A percentile compares a stretch with the other conserved stretches of the same genome.
Evolutionary conservation across 2,329 filamentous ascomycete species (phyloP).

Genomic region (Sordariomycetes sp.): DNA sequence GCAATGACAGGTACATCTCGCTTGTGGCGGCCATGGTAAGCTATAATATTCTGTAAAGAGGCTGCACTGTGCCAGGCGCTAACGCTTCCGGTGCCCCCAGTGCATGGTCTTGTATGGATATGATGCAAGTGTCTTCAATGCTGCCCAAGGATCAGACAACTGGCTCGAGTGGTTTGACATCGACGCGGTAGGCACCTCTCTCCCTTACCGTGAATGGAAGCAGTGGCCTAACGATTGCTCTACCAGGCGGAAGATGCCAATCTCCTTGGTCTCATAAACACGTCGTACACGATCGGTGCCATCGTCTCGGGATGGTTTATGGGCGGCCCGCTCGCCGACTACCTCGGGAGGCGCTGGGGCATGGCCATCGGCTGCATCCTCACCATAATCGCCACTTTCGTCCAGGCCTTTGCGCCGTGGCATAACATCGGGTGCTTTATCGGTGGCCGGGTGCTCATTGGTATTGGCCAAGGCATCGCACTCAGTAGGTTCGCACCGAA

Average conservation of each 20-base stretch:
- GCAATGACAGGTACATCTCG: conserved; percentile 57
- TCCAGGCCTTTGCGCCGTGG: conserved; percentile 54
- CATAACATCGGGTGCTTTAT: conserved; percentile 56
- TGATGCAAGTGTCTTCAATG: conserved; percentile 65
- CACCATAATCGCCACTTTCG: conserved; percentile 57
- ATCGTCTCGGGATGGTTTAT: conserved; percentile 62
- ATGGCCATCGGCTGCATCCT: conserved; percentile 55
- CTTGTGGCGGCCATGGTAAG: conserved; percentile 58
- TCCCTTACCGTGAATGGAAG: not conserved
- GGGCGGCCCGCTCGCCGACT: conserved; percentile 52
- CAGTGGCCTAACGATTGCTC: not conserved
- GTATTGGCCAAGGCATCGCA: conserved; percentile 59
- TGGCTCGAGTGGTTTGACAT: conserved; percentile 56
- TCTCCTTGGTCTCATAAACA: conserved; percentile 45
- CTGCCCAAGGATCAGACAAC: conserved; percentile 55
- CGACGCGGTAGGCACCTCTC: conserved; percentile 17
- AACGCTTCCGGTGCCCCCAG: too few species aligned
- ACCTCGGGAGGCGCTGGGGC: conserved; percentile 49
- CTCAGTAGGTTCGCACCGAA: conserved; percentile 25
- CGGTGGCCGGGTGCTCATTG: conserved; percentile 57
- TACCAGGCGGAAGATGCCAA: conserved; percentile 28
- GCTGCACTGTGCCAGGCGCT: too few species aligned
- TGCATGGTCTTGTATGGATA: conserved; percentile 70
- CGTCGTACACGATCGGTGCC: conserved; percentile 59
- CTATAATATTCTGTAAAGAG: too few species aligned